These are phyloP conservation scores for Aspergillus niger DNA, from an alignment of 2,329 filamentous ascomycete species.

Conservation along the genomic window DNA sequence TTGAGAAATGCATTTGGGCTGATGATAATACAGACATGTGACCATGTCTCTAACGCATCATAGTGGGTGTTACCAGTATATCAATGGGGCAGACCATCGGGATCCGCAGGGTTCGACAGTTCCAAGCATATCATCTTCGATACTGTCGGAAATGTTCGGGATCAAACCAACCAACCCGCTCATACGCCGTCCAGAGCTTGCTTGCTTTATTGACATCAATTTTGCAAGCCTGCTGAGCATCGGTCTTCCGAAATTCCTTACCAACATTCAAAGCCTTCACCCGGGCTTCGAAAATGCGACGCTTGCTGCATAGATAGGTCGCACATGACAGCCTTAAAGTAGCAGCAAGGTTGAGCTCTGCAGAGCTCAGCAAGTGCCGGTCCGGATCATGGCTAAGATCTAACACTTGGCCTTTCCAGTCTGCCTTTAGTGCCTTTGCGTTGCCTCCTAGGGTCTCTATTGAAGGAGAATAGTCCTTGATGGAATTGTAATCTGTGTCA, in stretches of 20 bases:
- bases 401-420: conserved; percentile 81
- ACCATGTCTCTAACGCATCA: conserved; percentile 16
- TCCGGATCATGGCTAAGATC: conserved; percentile 75
- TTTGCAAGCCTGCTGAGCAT: conserved; percentile 94
- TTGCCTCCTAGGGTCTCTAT: conserved; percentile 65
- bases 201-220: conserved; percentile 98
- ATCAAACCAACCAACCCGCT: conserved; percentile 82
- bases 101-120: background rate
- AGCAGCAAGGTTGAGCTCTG: conserved; percentile 75
- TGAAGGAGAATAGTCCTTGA: conserved; percentile 74
- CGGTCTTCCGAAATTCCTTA: conserved; percentile 92
- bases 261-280: conserved; percentile 66
- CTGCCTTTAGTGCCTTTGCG: conserved; percentile 73
- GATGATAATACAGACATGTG: background rate
- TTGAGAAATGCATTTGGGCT: background rate
- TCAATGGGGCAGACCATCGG: background rate
- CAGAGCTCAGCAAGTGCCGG: conserved; percentile 69
- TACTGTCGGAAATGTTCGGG: conserved; percentile 52
- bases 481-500: conserved; percentile 74
- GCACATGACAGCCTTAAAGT: conserved; percentile 81
- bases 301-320: conserved; percentile 89
- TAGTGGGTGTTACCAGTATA: background rate
- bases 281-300: conserved; percentile 80
- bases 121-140: conserved; percentile 28
- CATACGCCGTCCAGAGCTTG: conserved; percentile 86